Evolutionary conservation across 176 grass and related monocot genomes (phyloP).

Genomic region (Zoysia pacifica): DNA sequence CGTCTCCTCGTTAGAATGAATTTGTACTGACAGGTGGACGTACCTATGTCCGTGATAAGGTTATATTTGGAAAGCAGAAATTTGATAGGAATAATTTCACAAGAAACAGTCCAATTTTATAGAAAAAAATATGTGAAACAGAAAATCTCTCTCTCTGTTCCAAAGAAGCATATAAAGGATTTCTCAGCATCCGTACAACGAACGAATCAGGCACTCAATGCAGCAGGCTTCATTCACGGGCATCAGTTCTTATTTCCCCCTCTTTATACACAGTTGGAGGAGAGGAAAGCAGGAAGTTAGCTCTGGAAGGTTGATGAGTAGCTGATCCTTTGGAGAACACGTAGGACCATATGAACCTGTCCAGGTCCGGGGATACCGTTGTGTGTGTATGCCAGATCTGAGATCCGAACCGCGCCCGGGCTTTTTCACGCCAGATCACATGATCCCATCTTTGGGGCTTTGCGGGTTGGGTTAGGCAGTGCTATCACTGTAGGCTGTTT

Average conservation of each 20-base stretch:
- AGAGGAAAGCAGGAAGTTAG: conserved; percentile 5
- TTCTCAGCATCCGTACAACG: conserved; percentile 9
- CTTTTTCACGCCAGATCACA: conserved; percentile 10
- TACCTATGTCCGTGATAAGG: neutral
- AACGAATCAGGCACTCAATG: conserved; percentile 12
- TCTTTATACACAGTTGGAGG: neutral
- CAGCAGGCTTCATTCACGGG: conserved; percentile 39
- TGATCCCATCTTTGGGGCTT: conserved; percentile 27
- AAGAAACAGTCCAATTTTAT: no score
- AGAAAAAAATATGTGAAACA: no score
- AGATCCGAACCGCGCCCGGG: conserved; percentile 18
- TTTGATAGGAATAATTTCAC: no score
- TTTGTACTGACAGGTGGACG: conserved; percentile 30
- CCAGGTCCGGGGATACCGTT: conserved; percentile 32
- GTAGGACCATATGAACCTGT: conserved; percentile 8
- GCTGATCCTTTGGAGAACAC: neutral
- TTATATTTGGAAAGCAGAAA: no score
- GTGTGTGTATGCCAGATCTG: conserved; percentile 32
- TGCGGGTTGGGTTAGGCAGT: neutral
- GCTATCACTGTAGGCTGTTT: neutral
- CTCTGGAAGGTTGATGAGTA: conserved; percentile 5
- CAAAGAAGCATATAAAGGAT: neutral
- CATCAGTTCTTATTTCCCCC: neutral
- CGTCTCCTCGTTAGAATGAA: neutral
- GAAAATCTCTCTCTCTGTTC: no score